Conservation (phyloP, 768 basidiomycete genomes). For the Rhodotorula taiwanensis region DNA sequence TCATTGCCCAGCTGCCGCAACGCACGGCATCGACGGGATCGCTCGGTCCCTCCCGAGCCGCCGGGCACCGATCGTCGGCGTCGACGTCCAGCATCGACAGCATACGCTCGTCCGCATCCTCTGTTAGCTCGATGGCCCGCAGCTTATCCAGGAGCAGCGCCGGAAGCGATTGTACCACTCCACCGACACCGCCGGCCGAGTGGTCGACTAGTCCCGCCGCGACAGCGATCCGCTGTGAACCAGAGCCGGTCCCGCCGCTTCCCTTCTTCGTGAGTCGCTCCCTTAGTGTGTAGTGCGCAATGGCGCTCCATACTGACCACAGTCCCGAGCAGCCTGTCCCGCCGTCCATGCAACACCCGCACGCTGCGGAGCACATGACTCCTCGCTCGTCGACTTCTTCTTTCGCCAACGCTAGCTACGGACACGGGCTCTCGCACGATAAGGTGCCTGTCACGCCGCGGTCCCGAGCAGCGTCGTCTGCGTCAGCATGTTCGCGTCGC, state of each 20-base stretch:
- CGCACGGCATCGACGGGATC: too few relatives aligned
- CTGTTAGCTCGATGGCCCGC: conserved; percentile 4
- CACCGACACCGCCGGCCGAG: conserved; percentile 20
- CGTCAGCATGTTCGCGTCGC: conserved; percentile 15
- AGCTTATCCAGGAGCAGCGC: conserved; percentile 8
- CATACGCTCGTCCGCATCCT: conserved; percentile 1
- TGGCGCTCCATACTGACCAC: neutral
- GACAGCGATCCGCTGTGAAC: too few relatives aligned
- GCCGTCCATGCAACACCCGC: conserved; percentile 21
- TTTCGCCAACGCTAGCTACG: neutral
- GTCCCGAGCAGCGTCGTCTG: conserved; percentile 22
- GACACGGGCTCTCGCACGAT: conserved; percentile 10
- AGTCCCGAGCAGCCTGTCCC: conserved; percentile 24
- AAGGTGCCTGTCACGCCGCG: neutral
- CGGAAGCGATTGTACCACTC: conserved; percentile 19
- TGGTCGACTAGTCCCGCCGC: neutral
- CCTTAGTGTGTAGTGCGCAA: neutral
- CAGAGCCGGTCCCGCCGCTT: conserved; percentile 24
- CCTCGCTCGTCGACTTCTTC: conserved; percentile 4
- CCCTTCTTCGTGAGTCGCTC: conserved; percentile 26
- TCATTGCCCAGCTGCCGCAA: too few relatives aligned
- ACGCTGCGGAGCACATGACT: conserved; percentile 13
- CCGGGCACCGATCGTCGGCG: conserved; percentile 18
- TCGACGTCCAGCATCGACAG: conserved; percentile 27
- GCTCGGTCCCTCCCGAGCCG: too few relatives aligned